Evolutionary conservation across 1,284 basidiomycete species (phyloP).

Genomic region (Lignosus rhinocerotis): DNA sequence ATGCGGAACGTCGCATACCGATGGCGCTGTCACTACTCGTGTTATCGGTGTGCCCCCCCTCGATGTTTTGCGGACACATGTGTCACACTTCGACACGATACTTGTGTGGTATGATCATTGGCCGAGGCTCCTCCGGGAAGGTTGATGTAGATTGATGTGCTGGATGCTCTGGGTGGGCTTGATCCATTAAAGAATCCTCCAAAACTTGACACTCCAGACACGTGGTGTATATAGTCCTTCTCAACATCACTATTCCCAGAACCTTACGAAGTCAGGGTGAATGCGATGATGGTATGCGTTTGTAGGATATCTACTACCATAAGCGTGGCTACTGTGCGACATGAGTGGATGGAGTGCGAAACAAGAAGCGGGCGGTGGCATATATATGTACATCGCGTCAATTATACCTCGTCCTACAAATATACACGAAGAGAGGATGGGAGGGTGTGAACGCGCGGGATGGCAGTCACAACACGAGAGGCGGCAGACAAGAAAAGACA

Average conservation of each 20-base stretch:
- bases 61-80: background rate
- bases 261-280: background rate
- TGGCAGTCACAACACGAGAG: constrained; percentile 5
- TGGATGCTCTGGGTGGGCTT: too few relatives aligned
- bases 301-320: constrained; percentile 9
- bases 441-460: background rate
- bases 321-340: constrained; percentile 7
- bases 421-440: constrained; percentile 4
- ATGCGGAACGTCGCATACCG: background rate
- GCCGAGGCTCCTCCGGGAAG: too few relatives aligned
- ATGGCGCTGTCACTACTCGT: background rate
- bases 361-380: constrained; percentile 5
- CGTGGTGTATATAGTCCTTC: background rate
- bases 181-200: too few relatives aligned
- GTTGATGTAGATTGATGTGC: too few relatives aligned
- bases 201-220: too few relatives aligned
- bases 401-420: constrained; percentile 25
- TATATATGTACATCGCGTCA: constrained; percentile 24
- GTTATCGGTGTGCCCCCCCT: background rate
- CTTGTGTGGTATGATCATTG: too few relatives aligned
- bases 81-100: too few relatives aligned
- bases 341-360: background rate
- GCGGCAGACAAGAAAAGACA: background rate
- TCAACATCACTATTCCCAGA: background rate
- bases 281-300: background rate